Conservation (phyloP, 2,329 filamentous ascomycete genomes). For the Venturia asperata region DNA sequence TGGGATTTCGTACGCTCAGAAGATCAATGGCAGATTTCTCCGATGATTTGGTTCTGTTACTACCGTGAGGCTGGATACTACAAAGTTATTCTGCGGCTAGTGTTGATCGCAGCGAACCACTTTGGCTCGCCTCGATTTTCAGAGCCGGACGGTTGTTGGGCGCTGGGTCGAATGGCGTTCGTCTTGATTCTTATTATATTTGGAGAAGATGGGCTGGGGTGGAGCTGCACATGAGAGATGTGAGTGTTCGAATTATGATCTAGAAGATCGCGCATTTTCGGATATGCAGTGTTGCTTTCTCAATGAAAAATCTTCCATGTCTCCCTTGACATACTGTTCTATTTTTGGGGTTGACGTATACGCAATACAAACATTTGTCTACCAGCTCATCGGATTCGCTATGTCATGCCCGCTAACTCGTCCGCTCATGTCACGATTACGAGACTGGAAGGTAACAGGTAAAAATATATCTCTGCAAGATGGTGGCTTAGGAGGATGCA, state of each 20-base stretch:
- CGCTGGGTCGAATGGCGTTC: neutral
- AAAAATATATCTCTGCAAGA: no score
- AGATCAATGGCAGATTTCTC: neutral
- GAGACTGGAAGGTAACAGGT: no score
- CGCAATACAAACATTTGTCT: no score
- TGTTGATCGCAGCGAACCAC: neutral
- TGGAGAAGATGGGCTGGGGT: neutral
- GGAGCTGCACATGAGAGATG: neutral
- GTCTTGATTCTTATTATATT: neutral
- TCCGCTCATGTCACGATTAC: no score
- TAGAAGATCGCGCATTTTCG: neutral
- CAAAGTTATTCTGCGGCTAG: neutral
- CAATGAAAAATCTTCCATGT: neutral
- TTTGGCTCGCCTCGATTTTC: neutral
- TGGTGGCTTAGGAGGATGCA: no score
- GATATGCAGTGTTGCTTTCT: neutral
- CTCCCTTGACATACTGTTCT: neutral
- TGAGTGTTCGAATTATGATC: neutral
- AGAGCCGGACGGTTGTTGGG: neutral
- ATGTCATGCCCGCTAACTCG: no score
- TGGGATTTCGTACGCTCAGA: neutral
- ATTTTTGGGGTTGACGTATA: no score
- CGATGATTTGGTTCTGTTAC: neutral
- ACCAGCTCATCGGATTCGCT: no score
- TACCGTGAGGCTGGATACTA: conserved; percentile 1